A percentile compares a stretch with the other conserved stretches of the same genome.
Evolutionary conservation across 2,329 filamentous ascomycete genomes (phyloP).

Genomic region (Nemania diffusa): DNA sequence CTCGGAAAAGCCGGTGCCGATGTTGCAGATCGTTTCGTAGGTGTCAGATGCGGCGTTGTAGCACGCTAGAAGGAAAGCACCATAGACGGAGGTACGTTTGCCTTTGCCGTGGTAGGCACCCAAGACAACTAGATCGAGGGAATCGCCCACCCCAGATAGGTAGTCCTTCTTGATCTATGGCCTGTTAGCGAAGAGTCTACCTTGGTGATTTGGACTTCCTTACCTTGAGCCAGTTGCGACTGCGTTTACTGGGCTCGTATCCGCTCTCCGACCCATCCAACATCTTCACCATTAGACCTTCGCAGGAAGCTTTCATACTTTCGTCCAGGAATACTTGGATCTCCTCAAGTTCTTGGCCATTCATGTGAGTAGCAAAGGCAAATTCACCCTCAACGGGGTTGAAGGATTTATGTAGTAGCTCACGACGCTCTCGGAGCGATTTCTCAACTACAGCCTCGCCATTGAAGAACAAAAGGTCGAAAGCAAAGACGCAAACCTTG

Average conservation of each 20-base stretch:
- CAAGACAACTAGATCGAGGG: conserved; percentile 93
- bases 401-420: conserved; percentile 79
- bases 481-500: conserved; percentile 96
- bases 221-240: conserved; percentile 98
- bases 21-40: conserved; percentile 98
- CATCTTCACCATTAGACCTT: conserved; percentile 99
- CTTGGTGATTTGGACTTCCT: conserved; percentile 22
- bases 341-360: conserved; percentile 89
- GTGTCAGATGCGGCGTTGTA: conserved; percentile 83
- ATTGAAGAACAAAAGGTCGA: conserved; percentile 93
- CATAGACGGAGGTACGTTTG: conserved; percentile 95
- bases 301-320: conserved; percentile 93
- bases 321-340: conserved; percentile 94
- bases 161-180: conserved; percentile 95
- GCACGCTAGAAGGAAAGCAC: conserved; percentile 93
- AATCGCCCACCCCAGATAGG: conserved; percentile 91
- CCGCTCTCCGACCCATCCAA: conserved; percentile 90
- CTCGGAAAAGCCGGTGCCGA: conserved; percentile 96
- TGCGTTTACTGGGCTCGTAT: conserved; percentile 95
- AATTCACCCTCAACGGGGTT: conserved; percentile 87
- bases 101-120: conserved; percentile 95
- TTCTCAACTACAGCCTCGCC: conserved; percentile 90
- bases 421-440: conserved; percentile 82
- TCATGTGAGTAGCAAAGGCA: conserved; percentile 84
- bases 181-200: conserved; percentile 38